phyloP scores from a whole-genome alignment of 306 rosid genomes.

The Comarum palustre region DNA sequence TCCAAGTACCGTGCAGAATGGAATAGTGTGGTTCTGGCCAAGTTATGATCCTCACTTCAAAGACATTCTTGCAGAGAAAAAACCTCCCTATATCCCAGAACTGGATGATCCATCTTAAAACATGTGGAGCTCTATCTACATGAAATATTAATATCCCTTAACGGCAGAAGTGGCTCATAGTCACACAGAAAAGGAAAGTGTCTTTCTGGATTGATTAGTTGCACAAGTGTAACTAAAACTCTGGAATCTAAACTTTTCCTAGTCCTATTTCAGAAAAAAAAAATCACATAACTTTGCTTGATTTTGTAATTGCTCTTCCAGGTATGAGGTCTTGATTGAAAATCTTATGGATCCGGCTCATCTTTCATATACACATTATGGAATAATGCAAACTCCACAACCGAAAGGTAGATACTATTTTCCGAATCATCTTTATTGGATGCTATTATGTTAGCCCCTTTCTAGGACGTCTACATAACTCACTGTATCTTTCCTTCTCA shows the following conservation, averaged over 20 bases:
- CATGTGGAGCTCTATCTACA: too few relatives aligned
- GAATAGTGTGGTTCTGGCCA: background rate
- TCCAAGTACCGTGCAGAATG: slow-evolving; percentile 28
- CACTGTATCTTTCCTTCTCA: slow-evolving; percentile 30
- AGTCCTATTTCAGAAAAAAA: too few relatives aligned
- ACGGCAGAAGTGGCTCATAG: too few relatives aligned
- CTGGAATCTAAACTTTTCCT: too few relatives aligned
- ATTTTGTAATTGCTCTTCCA: slow-evolving; percentile 32
- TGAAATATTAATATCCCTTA: too few relatives aligned
- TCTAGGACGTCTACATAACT: slow-evolving; percentile 13
- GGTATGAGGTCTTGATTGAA: slow-evolving; percentile 85
- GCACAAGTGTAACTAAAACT: too few relatives aligned
- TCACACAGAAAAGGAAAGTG: too few relatives aligned
- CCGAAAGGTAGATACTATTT: slow-evolving; percentile 42
- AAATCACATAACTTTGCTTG: background rate
- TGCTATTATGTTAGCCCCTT: slow-evolving; percentile 14
- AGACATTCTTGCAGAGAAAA: slow-evolving; percentile 12
- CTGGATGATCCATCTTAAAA: slow-evolving; percentile 62
- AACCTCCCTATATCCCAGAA: slow-evolving; percentile 37
- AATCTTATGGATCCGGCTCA: slow-evolving; percentile 96
- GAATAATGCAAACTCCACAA: slow-evolving; percentile 46
- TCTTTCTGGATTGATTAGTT: too few relatives aligned
- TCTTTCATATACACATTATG: slow-evolving; percentile 70
- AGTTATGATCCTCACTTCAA: background rate
- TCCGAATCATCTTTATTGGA: slow-evolving; percentile 8